Evolutionary conservation across 2,329 filamentous ascomycete species (phyloP).

Genomic region (Dactylellina haptotyla): DNA sequence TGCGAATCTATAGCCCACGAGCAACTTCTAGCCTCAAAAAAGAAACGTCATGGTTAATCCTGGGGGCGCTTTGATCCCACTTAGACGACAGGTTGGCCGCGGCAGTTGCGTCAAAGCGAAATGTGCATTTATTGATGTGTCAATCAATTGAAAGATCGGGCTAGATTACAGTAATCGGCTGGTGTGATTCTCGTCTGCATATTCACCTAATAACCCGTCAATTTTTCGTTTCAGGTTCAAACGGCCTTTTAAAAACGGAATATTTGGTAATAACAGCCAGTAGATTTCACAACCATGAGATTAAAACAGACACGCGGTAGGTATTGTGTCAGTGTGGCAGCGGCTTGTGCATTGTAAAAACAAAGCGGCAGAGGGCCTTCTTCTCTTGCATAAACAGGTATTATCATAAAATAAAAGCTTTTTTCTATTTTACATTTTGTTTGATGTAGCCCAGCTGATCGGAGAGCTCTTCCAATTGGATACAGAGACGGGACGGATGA

Average conservation of each 20-base stretch:
- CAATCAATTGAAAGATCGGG: slow-evolving; percentile 1
- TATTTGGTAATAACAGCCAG: no score
- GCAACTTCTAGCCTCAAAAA: slow-evolving; percentile 1
- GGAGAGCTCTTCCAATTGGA: not conserved
- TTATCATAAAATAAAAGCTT: not conserved
- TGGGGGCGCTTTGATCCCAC: slow-evolving; percentile 44
- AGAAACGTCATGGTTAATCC: slow-evolving; percentile 5
- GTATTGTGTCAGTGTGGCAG: no score
- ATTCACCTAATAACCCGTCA: no score
- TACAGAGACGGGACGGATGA: not conserved
- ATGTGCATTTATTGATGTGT: not conserved
- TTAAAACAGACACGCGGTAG: no score
- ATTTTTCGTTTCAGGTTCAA: no score
- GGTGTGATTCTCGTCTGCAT: not conserved
- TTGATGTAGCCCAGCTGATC: not conserved
- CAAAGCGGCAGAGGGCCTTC: no score
- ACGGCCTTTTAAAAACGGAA: no score
- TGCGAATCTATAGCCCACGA: slow-evolving; percentile 8
- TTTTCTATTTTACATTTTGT: no score
- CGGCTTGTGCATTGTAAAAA: no score
- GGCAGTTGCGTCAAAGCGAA: slow-evolving; percentile 45
- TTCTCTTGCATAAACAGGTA: not conserved
- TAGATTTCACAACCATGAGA: no score
- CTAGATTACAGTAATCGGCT: not conserved
- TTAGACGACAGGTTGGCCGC: slow-evolving; percentile 19